Percentiles rank a stretch among this genome's conserved stretches.
These are phyloP conservation scores for Komagataella kurtzmanii DNA, from an alignment of 805 yeast genomes.

Conservation along the genomic window DNA sequence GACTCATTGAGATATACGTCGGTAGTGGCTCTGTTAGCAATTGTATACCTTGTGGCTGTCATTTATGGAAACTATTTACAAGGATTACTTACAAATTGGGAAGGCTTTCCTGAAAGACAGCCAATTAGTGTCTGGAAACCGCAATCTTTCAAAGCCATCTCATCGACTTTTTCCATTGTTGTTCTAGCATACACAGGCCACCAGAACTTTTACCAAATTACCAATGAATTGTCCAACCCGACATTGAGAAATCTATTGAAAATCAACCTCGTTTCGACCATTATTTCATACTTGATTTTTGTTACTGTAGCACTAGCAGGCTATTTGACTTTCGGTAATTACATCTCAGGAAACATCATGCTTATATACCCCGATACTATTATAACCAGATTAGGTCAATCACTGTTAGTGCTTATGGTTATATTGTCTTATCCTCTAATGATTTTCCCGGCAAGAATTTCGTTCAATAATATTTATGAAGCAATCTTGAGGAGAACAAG, in stretches of 20 bases:
- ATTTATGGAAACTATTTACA: constrained; percentile 35
- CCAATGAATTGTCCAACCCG: constrained; percentile 51
- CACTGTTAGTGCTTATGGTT: constrained; percentile 58
- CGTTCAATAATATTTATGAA: constrained; percentile 50
- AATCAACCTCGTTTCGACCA: constrained; percentile 33
- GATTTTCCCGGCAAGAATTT: constrained; percentile 71
- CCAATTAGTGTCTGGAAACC: constrained; percentile 25
- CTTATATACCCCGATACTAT: constrained; percentile 47
- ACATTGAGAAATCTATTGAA: constrained; percentile 30
- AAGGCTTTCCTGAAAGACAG: constrained; percentile 33
- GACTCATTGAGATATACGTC: constrained; percentile 64
- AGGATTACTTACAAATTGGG: constrained; percentile 12
- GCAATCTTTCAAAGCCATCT: constrained; percentile 26
- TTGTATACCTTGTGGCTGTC: constrained; percentile 44
- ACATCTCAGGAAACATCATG: constrained; percentile 53
- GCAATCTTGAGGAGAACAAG: constrained; percentile 21
- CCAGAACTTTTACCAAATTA: constrained; percentile 67
- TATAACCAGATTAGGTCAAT: constrained; percentile 38
- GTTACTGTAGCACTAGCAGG: constrained; percentile 55
- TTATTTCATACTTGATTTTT: constrained; percentile 44
- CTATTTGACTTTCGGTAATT: constrained; percentile 60
- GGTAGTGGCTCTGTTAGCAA: constrained; percentile 53
- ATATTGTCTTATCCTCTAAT: constrained; percentile 65
- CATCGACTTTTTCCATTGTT: constrained; percentile 59
- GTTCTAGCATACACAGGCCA: constrained; percentile 76